Base-by-base conservation (phyloP, 148 eudicot species). In the Pouteria glomerata region DNA sequence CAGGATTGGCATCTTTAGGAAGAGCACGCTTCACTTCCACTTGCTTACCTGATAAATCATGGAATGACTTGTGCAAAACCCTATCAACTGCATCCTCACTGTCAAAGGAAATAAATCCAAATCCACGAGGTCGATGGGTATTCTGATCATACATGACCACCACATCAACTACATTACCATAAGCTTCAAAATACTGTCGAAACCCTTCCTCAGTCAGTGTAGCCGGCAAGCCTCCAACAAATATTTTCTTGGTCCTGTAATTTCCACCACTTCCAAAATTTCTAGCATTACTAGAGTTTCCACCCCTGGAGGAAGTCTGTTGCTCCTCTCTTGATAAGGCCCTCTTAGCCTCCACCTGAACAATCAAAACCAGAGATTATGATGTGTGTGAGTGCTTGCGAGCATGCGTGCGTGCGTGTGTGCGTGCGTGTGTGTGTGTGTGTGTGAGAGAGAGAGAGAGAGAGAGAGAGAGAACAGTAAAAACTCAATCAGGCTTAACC, bases 1-100 rank as follows among this genome's bases (percentile, higher is more conserved):
- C 78, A 59, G 97, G 90, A 73, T 88, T 88, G 53, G 94, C 89
- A 74, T 94, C 98, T 76, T 94, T 94, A 33, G 98, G 98, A 56
- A 89, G 85, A 69, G 98, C 98, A 16, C 93, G 85, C 77, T 94
- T 94, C 73, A 94, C 98, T 83, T 94, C 98, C 66, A 94, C 98
- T 75, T 89, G 97, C 78, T 94, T 94, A 33, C 97, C 97, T 58
- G 79, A 73, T 70, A 94, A 78, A 71, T 94, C 98, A 74, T 94
- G 98, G 63, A 91, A 94, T 10, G 87, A 83, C 75, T 85, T 91
- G 72, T 91, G 96, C 37, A 91, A 72, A 80, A 94, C 98, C 82
- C 96, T 87, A 76, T 91, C 98, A 35, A 94, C 98, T 70, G 98
- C 96, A 50, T 94, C 98, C 82, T 94, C 98, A 63, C 76, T 82